phyloP scores from a whole-genome alignment of 2,329 filamentous ascomycete species.

The Phyllosticta capitalensis region DNA sequence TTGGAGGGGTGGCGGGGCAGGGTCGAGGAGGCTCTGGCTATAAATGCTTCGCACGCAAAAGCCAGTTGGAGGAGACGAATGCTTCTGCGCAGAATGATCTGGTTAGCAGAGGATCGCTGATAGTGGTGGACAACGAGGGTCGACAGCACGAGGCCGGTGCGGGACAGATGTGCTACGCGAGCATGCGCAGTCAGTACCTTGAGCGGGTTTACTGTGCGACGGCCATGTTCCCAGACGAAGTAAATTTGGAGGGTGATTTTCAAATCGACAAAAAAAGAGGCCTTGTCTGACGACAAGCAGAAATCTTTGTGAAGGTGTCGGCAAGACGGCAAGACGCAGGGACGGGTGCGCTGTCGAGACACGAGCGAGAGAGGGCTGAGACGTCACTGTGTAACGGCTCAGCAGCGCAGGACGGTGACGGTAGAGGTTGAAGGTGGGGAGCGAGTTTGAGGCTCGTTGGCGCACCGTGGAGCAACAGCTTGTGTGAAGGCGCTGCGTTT shows the following conservation, averaged over 20 bases:
- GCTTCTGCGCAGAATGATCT: background rate
- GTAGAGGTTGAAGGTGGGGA: conserved; percentile 1
- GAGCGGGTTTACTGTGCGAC: conserved; percentile 5
- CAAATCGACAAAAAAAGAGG: conserved; percentile 3
- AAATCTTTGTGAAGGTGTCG: background rate
- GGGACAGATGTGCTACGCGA: background rate
- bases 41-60: conserved; percentile 7
- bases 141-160: conserved; percentile 1
- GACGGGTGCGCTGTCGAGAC: conserved; percentile 7
- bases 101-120: background rate
- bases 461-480: conserved; percentile 5
- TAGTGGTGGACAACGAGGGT: background rate
- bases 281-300: background rate
- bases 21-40: conserved; percentile 6
- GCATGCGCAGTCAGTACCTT: conserved; percentile 2
- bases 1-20: conserved; percentile 8
- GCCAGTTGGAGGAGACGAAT: conserved; percentile 1
- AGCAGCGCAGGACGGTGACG: background rate
- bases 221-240: conserved; percentile 6
- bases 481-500: background rate
- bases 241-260: conserved; percentile 7
- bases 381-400: conserved; percentile 6
- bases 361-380: conserved; percentile 9
- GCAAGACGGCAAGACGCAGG: conserved; percentile 7
- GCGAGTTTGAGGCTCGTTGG: background rate